Conservation (phyloP, 225 moss, liverwort and hornwort genomes). For the Physcomitrium patens region DNA sequence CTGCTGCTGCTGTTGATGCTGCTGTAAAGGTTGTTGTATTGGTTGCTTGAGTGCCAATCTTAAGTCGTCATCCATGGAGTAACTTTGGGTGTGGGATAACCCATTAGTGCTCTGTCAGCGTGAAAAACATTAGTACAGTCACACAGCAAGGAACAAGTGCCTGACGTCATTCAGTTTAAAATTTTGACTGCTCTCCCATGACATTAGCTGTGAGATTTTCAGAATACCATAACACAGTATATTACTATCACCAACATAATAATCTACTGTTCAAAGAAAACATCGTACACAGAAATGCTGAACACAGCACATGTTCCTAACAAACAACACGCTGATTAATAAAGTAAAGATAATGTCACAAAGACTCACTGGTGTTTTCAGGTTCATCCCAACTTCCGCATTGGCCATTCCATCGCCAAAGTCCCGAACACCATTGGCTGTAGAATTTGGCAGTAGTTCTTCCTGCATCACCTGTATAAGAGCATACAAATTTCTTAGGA, state of each 20-base stretch:
- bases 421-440: conserved; percentile 51
- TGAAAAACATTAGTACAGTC: conserved; percentile 23
- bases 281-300: conserved; percentile 9
- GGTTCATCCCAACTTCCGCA: conserved; percentile 55
- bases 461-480: conserved; percentile 61
- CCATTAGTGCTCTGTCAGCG: conserved; percentile 65
- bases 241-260: conserved; percentile 4
- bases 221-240: not conserved
- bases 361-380: conserved; percentile 57
- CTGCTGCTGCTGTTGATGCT: conserved; percentile 37
- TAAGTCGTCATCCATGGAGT: conserved; percentile 80
- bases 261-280: not conserved
- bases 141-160: conserved; percentile 14
- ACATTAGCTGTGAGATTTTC: not conserved
- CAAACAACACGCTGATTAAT: not conserved
- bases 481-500: conserved; percentile 26
- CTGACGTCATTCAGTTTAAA: conserved; percentile 10
- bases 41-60: conserved; percentile 64
- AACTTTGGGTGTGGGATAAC: conserved; percentile 56
- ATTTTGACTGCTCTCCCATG: not conserved
- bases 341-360: conserved; percentile 17
- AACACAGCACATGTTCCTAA: conserved; percentile 7
- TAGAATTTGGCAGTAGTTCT: conserved; percentile 50
- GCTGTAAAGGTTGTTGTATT: conserved; percentile 57
- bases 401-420: conserved; percentile 72